Percentiles rank a stretch among this genome's conserved stretches.
phyloP scores from a whole-genome alignment of 768 basidiomycete genomes.

The Leccinum broughii region DNA sequence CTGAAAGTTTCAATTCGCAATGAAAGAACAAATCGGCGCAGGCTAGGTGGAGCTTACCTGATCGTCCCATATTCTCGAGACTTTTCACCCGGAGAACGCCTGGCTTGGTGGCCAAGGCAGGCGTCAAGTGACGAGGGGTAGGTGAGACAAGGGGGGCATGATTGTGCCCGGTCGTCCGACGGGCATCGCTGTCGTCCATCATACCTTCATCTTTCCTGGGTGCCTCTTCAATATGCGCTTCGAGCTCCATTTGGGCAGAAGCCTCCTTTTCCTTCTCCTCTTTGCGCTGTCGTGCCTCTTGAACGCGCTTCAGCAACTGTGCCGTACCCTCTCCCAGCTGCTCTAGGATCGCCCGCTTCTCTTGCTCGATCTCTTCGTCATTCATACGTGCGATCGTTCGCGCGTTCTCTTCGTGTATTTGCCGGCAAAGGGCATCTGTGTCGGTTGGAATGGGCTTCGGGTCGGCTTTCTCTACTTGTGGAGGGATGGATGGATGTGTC shows the following conservation, averaged over 20 bases:
- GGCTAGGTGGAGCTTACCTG: constrained; percentile 13
- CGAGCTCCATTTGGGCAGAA: neutral
- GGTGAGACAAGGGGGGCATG: constrained; percentile 10
- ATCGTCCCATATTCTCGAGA: constrained; percentile 27
- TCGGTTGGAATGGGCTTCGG: constrained; percentile 22
- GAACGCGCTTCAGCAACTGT: constrained; percentile 52
- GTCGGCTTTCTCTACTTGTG: neutral
- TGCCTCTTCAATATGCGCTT: neutral
- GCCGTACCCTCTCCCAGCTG: constrained; percentile 68
- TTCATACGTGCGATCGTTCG: constrained; percentile 65
- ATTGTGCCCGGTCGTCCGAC: neutral
- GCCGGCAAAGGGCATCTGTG: constrained; percentile 49
- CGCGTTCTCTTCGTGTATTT: constrained; percentile 69
- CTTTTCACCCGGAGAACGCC: constrained; percentile 32
- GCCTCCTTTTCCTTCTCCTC: constrained; percentile 5
- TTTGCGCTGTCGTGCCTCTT: constrained; percentile 22
- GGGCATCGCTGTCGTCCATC: neutral
- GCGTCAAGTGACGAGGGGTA: constrained; percentile 8
- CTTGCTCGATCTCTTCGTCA: constrained; percentile 65
- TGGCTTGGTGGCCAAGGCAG: constrained; percentile 20
- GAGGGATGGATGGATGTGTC: neutral
- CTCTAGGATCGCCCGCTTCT: constrained; percentile 64
- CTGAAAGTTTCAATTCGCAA: constrained; percentile 17
- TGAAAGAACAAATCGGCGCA: neutral
- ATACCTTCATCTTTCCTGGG: neutral